Conservation (phyloP, 192 early-diverging fungal genomes). For the Podila epicladia region DNA sequence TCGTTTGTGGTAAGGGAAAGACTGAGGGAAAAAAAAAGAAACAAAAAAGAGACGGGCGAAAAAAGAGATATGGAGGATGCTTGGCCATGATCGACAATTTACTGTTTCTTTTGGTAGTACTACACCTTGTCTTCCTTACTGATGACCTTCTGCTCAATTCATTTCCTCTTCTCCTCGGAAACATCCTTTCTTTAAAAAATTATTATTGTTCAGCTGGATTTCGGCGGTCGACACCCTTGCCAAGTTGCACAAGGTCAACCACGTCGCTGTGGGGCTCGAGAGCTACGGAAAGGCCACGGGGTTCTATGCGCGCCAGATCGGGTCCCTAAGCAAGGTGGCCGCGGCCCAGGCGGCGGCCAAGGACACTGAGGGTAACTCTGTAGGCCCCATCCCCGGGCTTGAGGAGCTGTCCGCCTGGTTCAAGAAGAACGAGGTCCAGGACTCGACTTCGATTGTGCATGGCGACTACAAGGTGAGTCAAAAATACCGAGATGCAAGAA, state of each 20-base stretch:
- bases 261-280: constrained; percentile 70
- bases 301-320: constrained; percentile 91
- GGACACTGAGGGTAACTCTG: constrained; percentile 63
- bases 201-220: constrained; percentile 59
- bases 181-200: neutral
- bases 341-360: constrained; percentile 72
- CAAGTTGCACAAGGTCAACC: constrained; percentile 81
- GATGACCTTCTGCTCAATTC: neutral
- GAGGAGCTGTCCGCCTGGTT: constrained; percentile 83
- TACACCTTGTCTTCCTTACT: neutral
- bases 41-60: too few relatives aligned
- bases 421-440: constrained; percentile 66
- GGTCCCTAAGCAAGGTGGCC: constrained; percentile 70
- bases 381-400: constrained; percentile 77
- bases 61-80: too few relatives aligned
- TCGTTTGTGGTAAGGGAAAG: constrained; percentile 54
- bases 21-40: too few relatives aligned
- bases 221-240: constrained; percentile 83
- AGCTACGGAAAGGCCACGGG: constrained; percentile 71
- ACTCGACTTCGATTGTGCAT: constrained; percentile 87
- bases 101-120: too few relatives aligned
- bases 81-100: too few relatives aligned
- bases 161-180: neutral
- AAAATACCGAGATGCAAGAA: too few relatives aligned
- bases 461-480: constrained; percentile 87